Evolutionary conservation across 1,284 basidiomycete species (phyloP).

Genomic region (Ustilago sp.): DNA sequence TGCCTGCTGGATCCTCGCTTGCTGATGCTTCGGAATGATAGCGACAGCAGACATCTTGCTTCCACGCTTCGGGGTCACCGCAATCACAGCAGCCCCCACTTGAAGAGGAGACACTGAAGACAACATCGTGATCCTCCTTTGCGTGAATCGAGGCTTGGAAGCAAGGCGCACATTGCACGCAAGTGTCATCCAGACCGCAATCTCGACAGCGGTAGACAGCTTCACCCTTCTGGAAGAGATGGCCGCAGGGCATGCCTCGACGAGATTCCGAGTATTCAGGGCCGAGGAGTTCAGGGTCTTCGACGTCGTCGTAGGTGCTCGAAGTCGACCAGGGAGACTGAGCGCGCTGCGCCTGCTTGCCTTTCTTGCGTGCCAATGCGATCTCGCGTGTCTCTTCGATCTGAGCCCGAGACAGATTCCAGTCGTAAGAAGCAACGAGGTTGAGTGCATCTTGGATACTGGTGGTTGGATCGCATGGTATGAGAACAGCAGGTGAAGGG

Average conservation of each 20-base stretch:
- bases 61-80: slow-evolving; percentile 69
- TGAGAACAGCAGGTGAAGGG: slow-evolving; percentile 39
- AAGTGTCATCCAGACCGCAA: slow-evolving; percentile 68
- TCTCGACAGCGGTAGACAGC: slow-evolving; percentile 69
- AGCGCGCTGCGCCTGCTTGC: slow-evolving; percentile 47
- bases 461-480: slow-evolving; percentile 48
- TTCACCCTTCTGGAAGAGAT: slow-evolving; percentile 69
- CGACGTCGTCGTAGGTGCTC: slow-evolving; percentile 36
- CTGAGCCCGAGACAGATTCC: slow-evolving; percentile 58
- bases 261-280: slow-evolving; percentile 66
- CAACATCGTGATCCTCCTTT: slow-evolving; percentile 63
- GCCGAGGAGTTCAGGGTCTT: slow-evolving; percentile 41
- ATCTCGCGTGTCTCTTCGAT: slow-evolving; percentile 47
- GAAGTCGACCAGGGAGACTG: slow-evolving; percentile 37
- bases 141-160: slow-evolving; percentile 64
- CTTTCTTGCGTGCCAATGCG: slow-evolving; percentile 52
- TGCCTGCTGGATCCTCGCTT: slow-evolving; percentile 1
- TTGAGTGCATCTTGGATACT: slow-evolving; percentile 39
- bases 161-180: slow-evolving; percentile 67
- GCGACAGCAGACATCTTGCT: slow-evolving; percentile 58
- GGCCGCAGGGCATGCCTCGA: slow-evolving; percentile 67
- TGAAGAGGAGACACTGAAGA: slow-evolving; percentile 64
- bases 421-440: slow-evolving; percentile 48
- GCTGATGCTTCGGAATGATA: slow-evolving; percentile 53
- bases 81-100: slow-evolving; percentile 68